Base-by-base conservation (phyloP, 768 basidiomycete species). In the Sarcomyxa edulis region DNA sequence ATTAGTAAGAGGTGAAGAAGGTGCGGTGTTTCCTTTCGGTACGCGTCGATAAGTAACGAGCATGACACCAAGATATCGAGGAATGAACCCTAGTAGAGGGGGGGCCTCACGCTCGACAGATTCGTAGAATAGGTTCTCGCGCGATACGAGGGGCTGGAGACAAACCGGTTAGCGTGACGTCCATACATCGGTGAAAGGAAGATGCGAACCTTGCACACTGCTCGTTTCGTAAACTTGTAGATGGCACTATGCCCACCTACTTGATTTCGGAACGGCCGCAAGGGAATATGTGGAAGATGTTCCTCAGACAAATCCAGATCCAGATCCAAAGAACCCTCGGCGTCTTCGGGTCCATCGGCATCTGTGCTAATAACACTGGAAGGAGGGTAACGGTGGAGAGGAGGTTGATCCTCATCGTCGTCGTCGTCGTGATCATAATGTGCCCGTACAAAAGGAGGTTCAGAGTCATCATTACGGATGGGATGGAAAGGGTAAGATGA, bases 1-100 rank as follows among this genome's bases (percentile, higher is more conserved):
- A 6, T 41, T 41, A 12, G 42, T 48, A 31, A 26, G 57, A 43
- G 39, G 47, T 15, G 46, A 48, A 35, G 40, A 52, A 22, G 48
- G 48, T 24, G 49, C 50, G 25, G 53, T 48, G 12, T 57, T 51
- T 9, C 59, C 51, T 51, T 71, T 80, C 10, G 73, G 64, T 27
- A 91, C 86, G 10, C 84, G 77, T 18, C 96, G 81, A 55, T 98
- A 98, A 37, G 85, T 95, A 51, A 99, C 95, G 28, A 98, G 75
- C 92, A 99, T 96, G 39, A 99, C 96, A 16, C 96, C 96, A 11
- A 99, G 72, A 60, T 99, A 99, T 30, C 94, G 84, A n/a, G 96
- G 96, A 43, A 97, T 96, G 53, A 91, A 99, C 10, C 77, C 84
- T 4, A 98, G 72, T 7, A 99, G 71, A 4, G 90, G 92, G 0